These are phyloP conservation scores for Suillus spraguei DNA, from an alignment of 768 basidiomycete genomes.

Conservation along the genomic window DNA sequence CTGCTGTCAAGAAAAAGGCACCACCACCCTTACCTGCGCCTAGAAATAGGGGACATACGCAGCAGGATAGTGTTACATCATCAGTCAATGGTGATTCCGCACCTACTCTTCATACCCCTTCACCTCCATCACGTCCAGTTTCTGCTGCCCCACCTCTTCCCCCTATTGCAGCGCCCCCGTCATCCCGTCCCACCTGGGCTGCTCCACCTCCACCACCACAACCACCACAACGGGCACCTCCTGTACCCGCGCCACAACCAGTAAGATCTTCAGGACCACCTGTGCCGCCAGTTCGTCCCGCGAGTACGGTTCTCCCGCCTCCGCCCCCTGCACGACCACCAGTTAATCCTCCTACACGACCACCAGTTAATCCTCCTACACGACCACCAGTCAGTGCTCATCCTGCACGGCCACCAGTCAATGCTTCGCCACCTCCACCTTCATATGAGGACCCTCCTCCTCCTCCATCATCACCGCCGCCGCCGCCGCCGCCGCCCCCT, in stretches of 20 bases:
- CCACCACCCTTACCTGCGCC: slow-evolving; percentile 39
- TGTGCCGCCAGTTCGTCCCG: slow-evolving; percentile 40
- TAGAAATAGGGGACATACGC: slow-evolving; percentile 28
- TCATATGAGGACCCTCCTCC: slow-evolving; percentile 28
- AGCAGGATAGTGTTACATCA: slow-evolving; percentile 25
- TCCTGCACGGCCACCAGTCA: slow-evolving; percentile 38
- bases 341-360: slow-evolving; percentile 31
- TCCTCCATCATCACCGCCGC: slow-evolving; percentile 29
- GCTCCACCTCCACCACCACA: slow-evolving; percentile 26
- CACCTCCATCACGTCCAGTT: slow-evolving; percentile 32
- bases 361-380: slow-evolving; percentile 32
- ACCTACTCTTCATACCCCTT: slow-evolving; percentile 39
- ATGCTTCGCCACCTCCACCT: slow-evolving; percentile 24
- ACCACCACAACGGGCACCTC: slow-evolving; percentile 30
- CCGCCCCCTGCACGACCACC: slow-evolving; percentile 34
- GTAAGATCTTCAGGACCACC: slow-evolving; percentile 35
- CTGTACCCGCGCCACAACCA: slow-evolving; percentile 32
- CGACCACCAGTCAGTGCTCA: slow-evolving; percentile 22
- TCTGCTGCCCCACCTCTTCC: slow-evolving; percentile 35
- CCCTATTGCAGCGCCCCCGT: slow-evolving; percentile 33
- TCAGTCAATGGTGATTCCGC: slow-evolving; percentile 23
- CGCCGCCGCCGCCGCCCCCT: slow-evolving; percentile 35
- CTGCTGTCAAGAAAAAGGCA: slow-evolving; percentile 47
- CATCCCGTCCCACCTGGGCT: slow-evolving; percentile 14
- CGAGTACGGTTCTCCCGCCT: slow-evolving; percentile 28